Evolutionary conservation across 371 early-diverging fungal genomes (phyloP).

Genomic region (Vairimorpha ceranae): DNA sequence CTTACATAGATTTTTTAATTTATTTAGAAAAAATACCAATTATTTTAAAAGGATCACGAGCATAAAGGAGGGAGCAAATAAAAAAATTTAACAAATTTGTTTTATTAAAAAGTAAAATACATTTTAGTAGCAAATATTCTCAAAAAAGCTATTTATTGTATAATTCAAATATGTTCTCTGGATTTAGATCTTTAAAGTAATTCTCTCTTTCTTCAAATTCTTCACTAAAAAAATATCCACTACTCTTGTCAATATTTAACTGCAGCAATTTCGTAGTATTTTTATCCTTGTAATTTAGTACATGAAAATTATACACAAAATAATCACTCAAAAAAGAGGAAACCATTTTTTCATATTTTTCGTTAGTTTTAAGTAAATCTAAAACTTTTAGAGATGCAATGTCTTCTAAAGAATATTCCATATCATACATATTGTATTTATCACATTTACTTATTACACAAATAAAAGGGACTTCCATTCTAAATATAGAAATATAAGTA

Average conservation of each 20-base stretch:
- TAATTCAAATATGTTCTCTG: neutral
- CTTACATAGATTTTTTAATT: neutral
- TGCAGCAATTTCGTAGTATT: constrained; percentile 30
- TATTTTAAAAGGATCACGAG: neutral
- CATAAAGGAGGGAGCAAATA: neutral
- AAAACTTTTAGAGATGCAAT: neutral
- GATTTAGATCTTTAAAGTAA: neutral
- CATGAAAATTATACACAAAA: constrained; percentile 32
- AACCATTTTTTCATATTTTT: constrained; percentile 4
- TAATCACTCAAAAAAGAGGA: neutral
- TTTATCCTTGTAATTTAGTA: constrained; percentile 44
- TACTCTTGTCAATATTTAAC: constrained; percentile 34
- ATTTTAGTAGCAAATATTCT: too few relatives aligned
- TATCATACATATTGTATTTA: constrained; percentile 14
- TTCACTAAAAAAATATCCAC: constrained; percentile 38
- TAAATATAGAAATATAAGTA: constrained; percentile 16
- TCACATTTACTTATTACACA: constrained; percentile 48
- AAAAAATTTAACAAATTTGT: too few relatives aligned
- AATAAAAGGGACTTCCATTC: constrained; percentile 38
- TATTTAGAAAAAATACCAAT: neutral
- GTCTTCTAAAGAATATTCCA: constrained; percentile 6
- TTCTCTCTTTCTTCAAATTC: constrained; percentile 12
- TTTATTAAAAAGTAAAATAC: too few relatives aligned
- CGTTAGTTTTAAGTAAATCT: constrained; percentile 2
- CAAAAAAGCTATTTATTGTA: neutral